phyloP scores from a whole-genome alignment of 139 green algal genomes.

The Chlamydomonas schloesseri region DNA sequence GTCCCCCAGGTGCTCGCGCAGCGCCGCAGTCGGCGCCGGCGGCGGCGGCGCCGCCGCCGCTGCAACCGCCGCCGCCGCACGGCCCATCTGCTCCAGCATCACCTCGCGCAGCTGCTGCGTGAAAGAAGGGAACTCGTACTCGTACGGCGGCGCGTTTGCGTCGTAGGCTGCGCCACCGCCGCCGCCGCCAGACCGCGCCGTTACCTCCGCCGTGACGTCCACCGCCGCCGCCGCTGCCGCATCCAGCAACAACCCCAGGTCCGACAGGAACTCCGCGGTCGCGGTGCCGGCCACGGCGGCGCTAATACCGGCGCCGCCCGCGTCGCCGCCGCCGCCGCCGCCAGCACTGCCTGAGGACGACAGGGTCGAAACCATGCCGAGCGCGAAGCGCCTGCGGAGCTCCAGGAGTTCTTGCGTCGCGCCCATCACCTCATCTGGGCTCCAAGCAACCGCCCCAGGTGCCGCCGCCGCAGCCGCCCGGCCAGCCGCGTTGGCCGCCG shows the following conservation, averaged over 20 bases:
- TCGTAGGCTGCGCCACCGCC: not conserved
- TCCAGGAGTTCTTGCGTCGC: not conserved
- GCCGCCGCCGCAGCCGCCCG: not conserved
- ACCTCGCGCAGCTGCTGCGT: not conserved
- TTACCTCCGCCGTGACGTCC: not conserved
- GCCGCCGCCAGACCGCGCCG: not conserved
- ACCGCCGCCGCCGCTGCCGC: not conserved
- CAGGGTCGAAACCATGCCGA: not conserved
- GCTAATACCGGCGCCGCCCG: not conserved
- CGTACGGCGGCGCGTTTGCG: not conserved
- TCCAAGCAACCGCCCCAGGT: not conserved
- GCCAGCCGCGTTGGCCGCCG: too few relatives aligned
- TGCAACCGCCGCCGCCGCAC: not conserved
- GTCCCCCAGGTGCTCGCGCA: conserved; percentile 9
- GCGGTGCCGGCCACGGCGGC: not conserved
- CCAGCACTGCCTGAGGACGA: not conserved
- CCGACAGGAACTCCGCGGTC: not conserved
- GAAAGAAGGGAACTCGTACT: not conserved
- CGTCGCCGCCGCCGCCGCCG: too few relatives aligned
- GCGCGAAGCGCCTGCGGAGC: not conserved
- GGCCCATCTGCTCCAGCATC: not conserved
- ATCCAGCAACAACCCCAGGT: conserved; percentile 28
- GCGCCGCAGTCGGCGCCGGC: too few relatives aligned
- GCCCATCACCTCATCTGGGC: not conserved
- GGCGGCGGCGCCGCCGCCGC: not conserved